Percentiles rank a stretch among this genome's conserved stretches.
Evolutionary conservation across 441 rosid species (phyloP).

Genomic region (Viola pubescens): DNA sequence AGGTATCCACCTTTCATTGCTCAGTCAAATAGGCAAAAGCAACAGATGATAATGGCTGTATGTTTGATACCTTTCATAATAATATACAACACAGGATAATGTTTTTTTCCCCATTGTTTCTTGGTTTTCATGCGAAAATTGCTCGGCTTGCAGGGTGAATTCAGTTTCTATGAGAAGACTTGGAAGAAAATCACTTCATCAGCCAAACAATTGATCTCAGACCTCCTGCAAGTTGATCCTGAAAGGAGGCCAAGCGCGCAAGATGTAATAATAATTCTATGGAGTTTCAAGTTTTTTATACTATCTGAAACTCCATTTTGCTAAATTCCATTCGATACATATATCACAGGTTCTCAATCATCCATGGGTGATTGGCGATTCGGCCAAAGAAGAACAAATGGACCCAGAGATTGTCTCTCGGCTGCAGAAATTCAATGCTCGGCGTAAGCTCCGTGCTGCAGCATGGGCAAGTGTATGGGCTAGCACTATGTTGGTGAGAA

Average conservation of each 20-base stretch:
- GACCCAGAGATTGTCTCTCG: constrained; percentile 59
- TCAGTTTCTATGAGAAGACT: constrained; percentile 52
- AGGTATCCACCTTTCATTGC: constrained; percentile 70
- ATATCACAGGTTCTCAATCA: constrained; percentile 45
- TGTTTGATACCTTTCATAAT: constrained; percentile 6
- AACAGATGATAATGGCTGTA: constrained; percentile 55
- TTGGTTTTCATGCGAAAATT: not conserved
- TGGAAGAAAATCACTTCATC: constrained; percentile 59
- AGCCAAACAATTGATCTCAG: constrained; percentile 51
- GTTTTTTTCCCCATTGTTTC: not conserved
- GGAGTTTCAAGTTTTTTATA: not conserved
- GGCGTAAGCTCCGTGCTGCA: constrained; percentile 59
- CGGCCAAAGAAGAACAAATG: constrained; percentile 57
- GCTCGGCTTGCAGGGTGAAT: constrained; percentile 42
- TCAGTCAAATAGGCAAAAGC: constrained; percentile 60
- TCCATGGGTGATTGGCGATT: constrained; percentile 68
- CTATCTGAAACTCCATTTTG: not conserved
- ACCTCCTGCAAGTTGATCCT: constrained; percentile 60
- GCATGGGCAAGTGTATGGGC: constrained; percentile 65
- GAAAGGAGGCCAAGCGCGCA: constrained; percentile 53
- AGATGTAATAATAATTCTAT: constrained; percentile 26
- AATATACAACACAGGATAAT: not conserved
- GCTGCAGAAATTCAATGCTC: constrained; percentile 52
- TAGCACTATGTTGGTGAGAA: constrained; percentile 52
- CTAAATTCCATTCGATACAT: too few relatives aligned